Conservation (phyloP, 768 basidiomycete species). For the Boletus coccyginus region DNA sequence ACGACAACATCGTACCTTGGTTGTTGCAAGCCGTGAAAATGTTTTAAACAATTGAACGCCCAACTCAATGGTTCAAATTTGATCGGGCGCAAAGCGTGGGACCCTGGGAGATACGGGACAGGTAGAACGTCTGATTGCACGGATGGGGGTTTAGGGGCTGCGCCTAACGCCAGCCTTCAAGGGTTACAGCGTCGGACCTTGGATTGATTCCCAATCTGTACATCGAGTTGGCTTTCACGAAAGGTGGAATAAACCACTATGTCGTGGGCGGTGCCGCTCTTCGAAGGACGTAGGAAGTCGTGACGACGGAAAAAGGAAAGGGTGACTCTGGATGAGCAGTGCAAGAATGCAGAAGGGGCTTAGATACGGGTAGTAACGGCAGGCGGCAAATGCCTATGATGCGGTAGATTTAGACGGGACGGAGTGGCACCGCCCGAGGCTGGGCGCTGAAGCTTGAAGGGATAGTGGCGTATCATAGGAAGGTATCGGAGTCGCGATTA, state of each 20-base stretch:
- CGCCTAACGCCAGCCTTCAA: neutral
- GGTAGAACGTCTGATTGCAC: neutral
- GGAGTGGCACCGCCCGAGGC: too few species aligned
- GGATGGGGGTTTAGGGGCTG: neutral
- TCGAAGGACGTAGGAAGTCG: neutral
- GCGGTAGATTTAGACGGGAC: too few species aligned
- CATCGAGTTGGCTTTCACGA: neutral
- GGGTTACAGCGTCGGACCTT: neutral
- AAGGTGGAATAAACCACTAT: neutral
- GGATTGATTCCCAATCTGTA: neutral
- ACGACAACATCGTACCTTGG: too few species aligned
- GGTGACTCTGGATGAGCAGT: neutral
- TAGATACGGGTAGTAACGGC: neutral
- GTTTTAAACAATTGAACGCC: too few species aligned
- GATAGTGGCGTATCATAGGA: neutral
- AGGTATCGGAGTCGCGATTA: too few species aligned
- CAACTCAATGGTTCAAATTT: neutral
- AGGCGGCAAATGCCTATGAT: neutral
- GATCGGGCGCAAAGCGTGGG: conserved; percentile 5
- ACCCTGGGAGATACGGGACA: neutral
- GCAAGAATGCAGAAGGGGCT: neutral
- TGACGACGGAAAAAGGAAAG: neutral
- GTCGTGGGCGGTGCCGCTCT: neutral
- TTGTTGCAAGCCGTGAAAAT: too few species aligned
- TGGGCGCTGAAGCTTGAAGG: too few species aligned